Conservation (phyloP, 1,284 basidiomycete genomes). For the Meira nashicola region DNA sequence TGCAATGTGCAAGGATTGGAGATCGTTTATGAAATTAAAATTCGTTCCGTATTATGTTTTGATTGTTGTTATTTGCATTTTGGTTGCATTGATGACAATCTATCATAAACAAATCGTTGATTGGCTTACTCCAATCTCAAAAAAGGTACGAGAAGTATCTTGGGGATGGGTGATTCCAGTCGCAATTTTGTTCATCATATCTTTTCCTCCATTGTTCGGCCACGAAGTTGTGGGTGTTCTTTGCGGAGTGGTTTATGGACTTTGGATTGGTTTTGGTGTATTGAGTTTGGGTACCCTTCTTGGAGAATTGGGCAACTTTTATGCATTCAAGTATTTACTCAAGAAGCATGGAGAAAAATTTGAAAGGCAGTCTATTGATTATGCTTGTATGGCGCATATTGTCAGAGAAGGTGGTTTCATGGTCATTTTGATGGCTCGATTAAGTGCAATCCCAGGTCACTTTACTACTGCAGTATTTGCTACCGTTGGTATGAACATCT, state of each 20-base stretch:
- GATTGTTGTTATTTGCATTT: constrained; percentile 53
- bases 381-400: constrained; percentile 71
- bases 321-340: constrained; percentile 64
- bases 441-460: constrained; percentile 72
- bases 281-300: constrained; percentile 37
- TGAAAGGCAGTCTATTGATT: constrained; percentile 67
- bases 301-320: constrained; percentile 46
- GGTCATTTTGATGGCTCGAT: constrained; percentile 66
- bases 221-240: constrained; percentile 71
- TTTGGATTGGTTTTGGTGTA: constrained; percentile 49
- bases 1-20: constrained; percentile 29
- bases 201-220: constrained; percentile 59
- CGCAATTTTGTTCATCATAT: constrained; percentile 67
- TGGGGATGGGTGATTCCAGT: constrained; percentile 79
- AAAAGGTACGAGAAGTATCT: constrained; percentile 61
- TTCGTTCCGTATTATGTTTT: constrained; percentile 57
- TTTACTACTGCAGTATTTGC: constrained; percentile 68
- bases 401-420: constrained; percentile 73
- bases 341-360: constrained; percentile 65
- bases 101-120: constrained; percentile 61
- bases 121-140: constrained; percentile 64
- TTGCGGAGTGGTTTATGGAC: constrained; percentile 63
- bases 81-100: constrained; percentile 63
- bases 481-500: constrained; percentile 65
- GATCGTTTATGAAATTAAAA: constrained; percentile 26